Evolutionary conservation across 805 yeast species (phyloP), one percentile per base, ranked within the genome.

Genomic region (Kuraishia cidri): DNA sequence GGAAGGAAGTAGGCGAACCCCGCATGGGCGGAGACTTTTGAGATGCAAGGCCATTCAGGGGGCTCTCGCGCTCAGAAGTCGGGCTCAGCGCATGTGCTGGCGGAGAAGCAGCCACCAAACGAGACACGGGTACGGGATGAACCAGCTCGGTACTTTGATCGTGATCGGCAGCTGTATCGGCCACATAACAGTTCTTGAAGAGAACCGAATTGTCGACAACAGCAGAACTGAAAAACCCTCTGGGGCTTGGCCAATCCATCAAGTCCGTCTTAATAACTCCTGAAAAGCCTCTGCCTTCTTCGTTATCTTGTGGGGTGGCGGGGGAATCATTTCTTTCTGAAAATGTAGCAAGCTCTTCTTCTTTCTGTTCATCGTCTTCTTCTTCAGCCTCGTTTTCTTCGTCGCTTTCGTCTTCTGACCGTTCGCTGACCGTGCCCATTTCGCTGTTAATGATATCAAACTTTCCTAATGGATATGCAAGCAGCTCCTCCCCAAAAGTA

Each of bases 391-490:
- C 16, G 14, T 29, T n/a, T n/a, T 18, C 32, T 3, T 31, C 24
- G 14, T 26, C 26, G 6, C 29, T 29, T 10, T 23, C 31, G 25
- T 32, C 41, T 2, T 33, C 40, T 6, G 36, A n/a, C 4, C 29
- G 35, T 6, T 41, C 35, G 11, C 50, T 48, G n/a, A n/a, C n/a
- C n/a, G n/a, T n/a, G n/a, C n/a, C n/a, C n/a, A n/a, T n/a, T n/a
- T n/a, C n/a, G n/a, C n/a, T n/a, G n/a, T n/a, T n/a, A n/a, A n/a
- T n/a, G n/a, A n/a, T n/a, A 24, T 44, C 49, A 24, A 54, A 52
- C 14, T 42, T 39, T 5, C 60, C 60, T 27, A 51, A 33, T 30
- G 58, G 60, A 25, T 42, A 47, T 26, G 52, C 48, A 26, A 58
- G 37, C 12, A 45, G 35, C 30, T 50, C 56, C 33, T 48, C 52